phyloP scores from a whole-genome alignment of 352 stramenopile genomes.

The Thraustochytrium sp. region DNA sequence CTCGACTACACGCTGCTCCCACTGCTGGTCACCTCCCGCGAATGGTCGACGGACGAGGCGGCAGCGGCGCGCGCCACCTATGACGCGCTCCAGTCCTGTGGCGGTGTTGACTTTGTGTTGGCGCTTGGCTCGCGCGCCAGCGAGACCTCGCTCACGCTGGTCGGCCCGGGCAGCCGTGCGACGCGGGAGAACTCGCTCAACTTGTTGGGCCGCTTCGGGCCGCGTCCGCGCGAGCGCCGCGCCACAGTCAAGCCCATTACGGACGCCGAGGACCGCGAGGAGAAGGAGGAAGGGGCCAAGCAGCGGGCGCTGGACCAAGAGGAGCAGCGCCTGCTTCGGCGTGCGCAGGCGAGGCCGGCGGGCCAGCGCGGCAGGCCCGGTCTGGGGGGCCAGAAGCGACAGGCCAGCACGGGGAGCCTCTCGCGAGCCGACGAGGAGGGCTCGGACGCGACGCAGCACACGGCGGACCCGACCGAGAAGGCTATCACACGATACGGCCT shows the following conservation, averaged over 20 bases:
- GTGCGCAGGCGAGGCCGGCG: no score
- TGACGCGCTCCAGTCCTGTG: background rate
- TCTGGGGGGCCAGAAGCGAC: no score
- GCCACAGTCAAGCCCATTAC: background rate
- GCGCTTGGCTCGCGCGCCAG: background rate
- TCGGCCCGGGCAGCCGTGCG: background rate
- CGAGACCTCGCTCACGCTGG: background rate
- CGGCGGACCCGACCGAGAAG: background rate
- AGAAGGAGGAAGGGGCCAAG: background rate
- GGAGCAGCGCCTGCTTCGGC: no score
- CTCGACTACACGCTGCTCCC: background rate
- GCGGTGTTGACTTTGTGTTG: conserved; percentile 25
- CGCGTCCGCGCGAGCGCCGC: background rate
- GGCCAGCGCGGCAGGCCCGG: no score
- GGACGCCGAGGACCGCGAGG: no score
- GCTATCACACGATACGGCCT: background rate
- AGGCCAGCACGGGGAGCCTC: no score
- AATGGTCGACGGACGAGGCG: background rate
- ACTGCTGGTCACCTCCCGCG: background rate
- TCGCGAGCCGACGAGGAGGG: no score
- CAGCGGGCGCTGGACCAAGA: no score
- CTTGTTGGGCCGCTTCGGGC: background rate
- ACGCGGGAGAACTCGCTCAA: background rate
- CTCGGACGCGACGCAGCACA: no score
- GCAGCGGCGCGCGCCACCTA: background rate